Evolutionary conservation across 352 stramenopile genomes (phyloP), one percentile per base, ranked within the genome.

Genomic region (Elongisporangium anandrum): DNA sequence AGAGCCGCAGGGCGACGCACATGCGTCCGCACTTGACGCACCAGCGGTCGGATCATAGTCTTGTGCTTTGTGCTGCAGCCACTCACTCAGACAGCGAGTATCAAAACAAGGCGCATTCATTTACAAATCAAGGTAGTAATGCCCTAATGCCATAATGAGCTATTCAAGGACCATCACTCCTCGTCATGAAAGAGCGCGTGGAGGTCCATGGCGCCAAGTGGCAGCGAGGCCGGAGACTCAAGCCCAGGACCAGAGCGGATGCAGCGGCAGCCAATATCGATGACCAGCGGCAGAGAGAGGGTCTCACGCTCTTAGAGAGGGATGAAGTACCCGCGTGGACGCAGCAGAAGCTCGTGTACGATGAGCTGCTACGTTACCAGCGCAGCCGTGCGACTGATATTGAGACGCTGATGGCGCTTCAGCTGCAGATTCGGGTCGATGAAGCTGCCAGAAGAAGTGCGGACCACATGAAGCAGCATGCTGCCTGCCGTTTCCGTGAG

Each of bases 281-380:
- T 9, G 34, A 17, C 34, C 12, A 16, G 7, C 34, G 2, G 13
- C 34, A 45, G 34, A 45, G 10, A 15, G 34, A 45, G 34, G 34
- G 34, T 17, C 34, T 7, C 34, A 2, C 13, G 34, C 34, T 45
- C 34, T 45, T 45, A 2, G 34, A 16, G 6, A 9, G 34, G 17
- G 34, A 45, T 45, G 34, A 45, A 4, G 10, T 17, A 45, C 3
- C 10, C 34, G 4, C 34, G 34, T 45, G 34, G 34, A 56, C 61
- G 13, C 56, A 57, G 7, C 54, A 72, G 52, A 72, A 70, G 13
- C 60, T 81, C 21, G 61, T 61, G 38, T 79, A 69, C 16, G 73
- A 79, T 54, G 67, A 81, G 53, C 61, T 81, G 16, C 26, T 81
- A 8, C 60, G 73, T 7, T 39, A 75, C 24, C 68, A 75, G 50